A percentile compares a stretch with the other conserved stretches of the same genome.
Evolutionary conservation across 805 yeast genomes (phyloP).

Genomic region (Ogataea dorogensis): DNA sequence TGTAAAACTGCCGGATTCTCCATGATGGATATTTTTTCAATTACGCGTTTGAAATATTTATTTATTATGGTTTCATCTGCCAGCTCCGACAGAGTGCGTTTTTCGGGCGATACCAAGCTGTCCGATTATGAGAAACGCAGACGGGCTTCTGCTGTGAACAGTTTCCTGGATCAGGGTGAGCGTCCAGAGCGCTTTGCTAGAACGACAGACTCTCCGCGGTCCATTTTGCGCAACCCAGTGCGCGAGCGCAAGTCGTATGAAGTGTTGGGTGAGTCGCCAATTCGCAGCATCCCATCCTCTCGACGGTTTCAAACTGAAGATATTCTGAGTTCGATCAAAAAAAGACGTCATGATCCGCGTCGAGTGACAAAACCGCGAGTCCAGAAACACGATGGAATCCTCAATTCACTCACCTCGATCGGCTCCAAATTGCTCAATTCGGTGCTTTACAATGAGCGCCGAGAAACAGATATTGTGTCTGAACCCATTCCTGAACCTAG

Average conservation of each 20-base stretch:
- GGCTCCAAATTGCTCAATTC: slow-evolving; percentile 30
- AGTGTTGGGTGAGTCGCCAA: slow-evolving; percentile 31
- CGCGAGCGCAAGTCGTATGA: slow-evolving; percentile 23
- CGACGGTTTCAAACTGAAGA: slow-evolving; percentile 19
- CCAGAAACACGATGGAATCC: slow-evolving; percentile 19
- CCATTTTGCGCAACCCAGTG: slow-evolving; percentile 1
- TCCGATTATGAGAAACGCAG: slow-evolving; percentile 19
- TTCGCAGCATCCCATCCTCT: slow-evolving; percentile 18
- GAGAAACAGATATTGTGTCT: slow-evolving; percentile 1
- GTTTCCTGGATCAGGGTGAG: slow-evolving; percentile 9
- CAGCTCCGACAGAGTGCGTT: slow-evolving; percentile 16
- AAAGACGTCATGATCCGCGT: neutral
- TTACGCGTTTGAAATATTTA: slow-evolving; percentile 12
- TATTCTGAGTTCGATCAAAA: slow-evolving; percentile 15
- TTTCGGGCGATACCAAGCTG: slow-evolving; percentile 19
- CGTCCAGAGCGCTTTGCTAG: slow-evolving; percentile 5
- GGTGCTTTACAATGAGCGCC: slow-evolving; percentile 28
- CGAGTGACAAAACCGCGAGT: slow-evolving; percentile 5
- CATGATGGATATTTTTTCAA: too few species aligned
- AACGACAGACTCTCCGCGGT: slow-evolving; percentile 1
- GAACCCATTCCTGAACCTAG: too few species aligned
- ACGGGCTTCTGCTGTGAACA: slow-evolving; percentile 16
- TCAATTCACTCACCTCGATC: slow-evolving; percentile 28
- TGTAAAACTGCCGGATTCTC: slow-evolving; percentile 57
- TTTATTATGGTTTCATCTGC: slow-evolving; percentile 5